These are phyloP conservation scores for Rubus parviflorus DNA, from an alignment of 306 rosid species.

Conservation along the genomic window DNA sequence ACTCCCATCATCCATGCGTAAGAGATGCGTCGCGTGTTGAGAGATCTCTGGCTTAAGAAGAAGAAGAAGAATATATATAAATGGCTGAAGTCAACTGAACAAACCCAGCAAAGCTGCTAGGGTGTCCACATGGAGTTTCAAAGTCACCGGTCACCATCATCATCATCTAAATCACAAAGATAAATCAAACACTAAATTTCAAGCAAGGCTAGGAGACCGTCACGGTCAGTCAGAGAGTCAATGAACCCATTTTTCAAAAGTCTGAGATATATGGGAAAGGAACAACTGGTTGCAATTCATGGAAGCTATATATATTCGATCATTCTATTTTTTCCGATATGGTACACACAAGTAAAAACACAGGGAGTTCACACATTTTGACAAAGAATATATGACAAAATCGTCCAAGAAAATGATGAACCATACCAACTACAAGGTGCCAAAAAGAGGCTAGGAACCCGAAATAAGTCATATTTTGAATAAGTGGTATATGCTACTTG, in stretches of 20 bases:
- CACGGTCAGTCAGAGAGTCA: neutral
- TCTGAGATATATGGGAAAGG: neutral
- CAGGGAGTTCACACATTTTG: constrained; percentile 1
- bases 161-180: neutral
- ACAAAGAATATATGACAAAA: neutral
- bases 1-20: no score
- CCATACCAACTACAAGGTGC: neutral
- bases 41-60: neutral
- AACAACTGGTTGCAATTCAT: neutral
- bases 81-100: constrained; percentile 7
- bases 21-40: neutral
- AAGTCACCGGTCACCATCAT: constrained; percentile 8
- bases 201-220: neutral
- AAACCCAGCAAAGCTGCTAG: neutral
- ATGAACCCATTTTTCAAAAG: neutral
- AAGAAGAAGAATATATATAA: neutral
- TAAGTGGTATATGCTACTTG: neutral
- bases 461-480: neutral
- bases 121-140: neutral
- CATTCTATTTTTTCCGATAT: neutral
- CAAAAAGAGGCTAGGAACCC: neutral
- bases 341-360: neutral
- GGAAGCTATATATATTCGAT: neutral
- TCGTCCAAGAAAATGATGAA: neutral
- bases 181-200: neutral